These are phyloP conservation scores for Cyclotella distinguenda DNA, from an alignment of 108 stramenopile genomes.

Conservation along the genomic window DNA sequence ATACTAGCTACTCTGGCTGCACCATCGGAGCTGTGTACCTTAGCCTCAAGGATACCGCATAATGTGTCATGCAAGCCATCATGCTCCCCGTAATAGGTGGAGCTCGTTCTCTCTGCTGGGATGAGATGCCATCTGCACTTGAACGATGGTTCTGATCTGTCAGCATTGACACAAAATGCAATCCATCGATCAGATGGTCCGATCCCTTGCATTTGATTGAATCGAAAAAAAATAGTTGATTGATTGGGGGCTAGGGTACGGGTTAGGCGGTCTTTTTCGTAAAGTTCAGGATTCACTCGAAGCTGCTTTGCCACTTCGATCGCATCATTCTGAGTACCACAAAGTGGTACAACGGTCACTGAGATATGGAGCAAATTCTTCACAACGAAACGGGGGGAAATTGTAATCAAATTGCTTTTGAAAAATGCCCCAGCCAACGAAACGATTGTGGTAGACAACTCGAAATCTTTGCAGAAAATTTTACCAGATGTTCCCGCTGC, in stretches of 20 bases:
- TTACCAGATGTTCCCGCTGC: constrained; percentile 30
- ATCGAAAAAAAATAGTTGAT: constrained; percentile 21
- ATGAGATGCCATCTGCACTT: constrained; percentile 34
- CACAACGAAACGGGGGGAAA: constrained; percentile 28
- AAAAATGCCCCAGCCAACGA: constrained; percentile 24
- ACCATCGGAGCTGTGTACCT: constrained; percentile 16
- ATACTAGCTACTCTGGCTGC: constrained; percentile 19
- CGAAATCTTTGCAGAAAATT: constrained; percentile 12
- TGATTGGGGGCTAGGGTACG: constrained; percentile 12
- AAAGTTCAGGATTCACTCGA: neutral
- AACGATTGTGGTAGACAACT: constrained; percentile 11
- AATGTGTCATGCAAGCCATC: constrained; percentile 32
- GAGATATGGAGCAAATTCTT: constrained; percentile 34
- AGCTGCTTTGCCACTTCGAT: constrained; percentile 13
- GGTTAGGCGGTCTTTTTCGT: neutral
- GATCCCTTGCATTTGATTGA: constrained; percentile 4
- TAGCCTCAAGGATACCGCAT: constrained; percentile 36
- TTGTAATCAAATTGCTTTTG: constrained; percentile 10
- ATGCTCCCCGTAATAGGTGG: constrained; percentile 35
- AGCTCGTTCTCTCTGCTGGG: constrained; percentile 13
- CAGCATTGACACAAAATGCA: constrained; percentile 27
- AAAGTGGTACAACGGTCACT: constrained; percentile 20
- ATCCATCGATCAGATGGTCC: constrained; percentile 16
- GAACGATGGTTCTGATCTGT: neutral
- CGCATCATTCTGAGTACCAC: constrained; percentile 17